Evolutionary conservation across 345 rosid genomes (phyloP).

Genomic region (Populus alba): DNA sequence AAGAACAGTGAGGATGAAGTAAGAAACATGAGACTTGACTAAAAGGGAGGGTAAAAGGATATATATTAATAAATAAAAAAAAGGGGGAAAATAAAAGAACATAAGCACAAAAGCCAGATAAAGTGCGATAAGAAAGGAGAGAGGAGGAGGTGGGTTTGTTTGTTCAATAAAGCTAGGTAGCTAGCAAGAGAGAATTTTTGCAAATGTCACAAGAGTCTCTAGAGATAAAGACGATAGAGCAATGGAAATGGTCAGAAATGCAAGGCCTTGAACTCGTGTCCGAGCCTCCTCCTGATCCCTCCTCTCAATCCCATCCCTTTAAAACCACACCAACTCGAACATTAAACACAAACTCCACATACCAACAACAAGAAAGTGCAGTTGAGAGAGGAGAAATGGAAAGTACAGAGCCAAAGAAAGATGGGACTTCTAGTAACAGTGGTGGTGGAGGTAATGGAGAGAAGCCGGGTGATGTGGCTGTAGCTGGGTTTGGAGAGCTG

Average conservation of each 20-base stretch:
- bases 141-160: constrained; percentile 28
- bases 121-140: constrained; percentile 39
- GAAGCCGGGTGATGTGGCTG: constrained; percentile 48
- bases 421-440: constrained; percentile 1
- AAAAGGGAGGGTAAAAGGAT: constrained; percentile 9
- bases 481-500: constrained; percentile 72
- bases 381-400: constrained; percentile 52
- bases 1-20: constrained; percentile 1
- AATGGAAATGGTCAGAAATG: constrained; percentile 98
- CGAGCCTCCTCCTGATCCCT: constrained; percentile 18
- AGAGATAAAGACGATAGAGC: constrained; percentile 69
- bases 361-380: constrained; percentile 16
- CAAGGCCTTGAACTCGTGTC: constrained; percentile 94
- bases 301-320: constrained; percentile 24
- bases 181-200: constrained; percentile 20
- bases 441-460: constrained; percentile 25
- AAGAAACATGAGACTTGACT: constrained; percentile 21
- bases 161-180: constrained; percentile 26
- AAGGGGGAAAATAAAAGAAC: neutral
- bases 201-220: constrained; percentile 82
- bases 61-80: neutral
- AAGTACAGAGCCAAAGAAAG: constrained; percentile 39
- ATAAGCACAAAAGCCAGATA: constrained; percentile 34
- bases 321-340: constrained; percentile 28
- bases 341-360: constrained; percentile 6